phyloP scores from a whole-genome alignment of 768 basidiomycete genomes.

The Rhodotorula paludigena region DNA sequence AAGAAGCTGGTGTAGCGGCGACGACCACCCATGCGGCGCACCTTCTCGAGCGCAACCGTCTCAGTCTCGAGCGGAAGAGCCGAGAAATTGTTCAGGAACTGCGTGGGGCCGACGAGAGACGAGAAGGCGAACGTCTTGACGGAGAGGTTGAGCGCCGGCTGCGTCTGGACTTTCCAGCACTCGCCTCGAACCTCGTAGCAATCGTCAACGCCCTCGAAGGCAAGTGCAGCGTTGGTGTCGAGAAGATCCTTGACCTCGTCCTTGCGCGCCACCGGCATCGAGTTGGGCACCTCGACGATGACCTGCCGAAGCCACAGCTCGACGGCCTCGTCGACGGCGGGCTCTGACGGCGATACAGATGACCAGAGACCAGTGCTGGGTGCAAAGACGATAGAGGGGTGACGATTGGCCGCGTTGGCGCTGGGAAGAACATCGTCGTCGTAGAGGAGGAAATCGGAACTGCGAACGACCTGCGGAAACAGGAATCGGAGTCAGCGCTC shows the following conservation, averaged over 20 bases:
- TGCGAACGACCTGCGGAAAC: slow-evolving; percentile 32
- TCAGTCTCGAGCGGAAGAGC: slow-evolving; percentile 19
- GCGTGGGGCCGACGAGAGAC: slow-evolving; percentile 26
- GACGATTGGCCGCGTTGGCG: slow-evolving; percentile 15
- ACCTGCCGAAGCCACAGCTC: slow-evolving; percentile 38
- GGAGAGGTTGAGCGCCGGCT: slow-evolving; percentile 29
- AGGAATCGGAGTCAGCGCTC: background rate
- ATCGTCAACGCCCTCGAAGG: slow-evolving; percentile 27
- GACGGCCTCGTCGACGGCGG: slow-evolving; percentile 9
- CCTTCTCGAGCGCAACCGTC: slow-evolving; percentile 31
- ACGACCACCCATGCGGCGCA: slow-evolving; percentile 9
- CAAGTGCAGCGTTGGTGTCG: slow-evolving; percentile 17
- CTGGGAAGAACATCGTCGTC: slow-evolving; percentile 23
- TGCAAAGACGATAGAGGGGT: slow-evolving; percentile 29
- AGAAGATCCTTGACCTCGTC: slow-evolving; percentile 23
- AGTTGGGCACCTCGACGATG: slow-evolving; percentile 27
- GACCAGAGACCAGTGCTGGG: slow-evolving; percentile 32
- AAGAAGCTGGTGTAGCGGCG: slow-evolving; percentile 36
- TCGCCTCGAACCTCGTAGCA: slow-evolving; percentile 22
- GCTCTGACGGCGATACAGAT: slow-evolving; percentile 22
- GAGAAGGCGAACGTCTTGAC: slow-evolving; percentile 35
- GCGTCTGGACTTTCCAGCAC: slow-evolving; percentile 29
- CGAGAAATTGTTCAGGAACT: slow-evolving; percentile 25
- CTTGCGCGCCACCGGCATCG: slow-evolving; percentile 20
- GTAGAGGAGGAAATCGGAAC: slow-evolving; percentile 37